phyloP scores from a whole-genome alignment of 176 grass and related monocot species.

The Melocanna baccifera region DNA sequence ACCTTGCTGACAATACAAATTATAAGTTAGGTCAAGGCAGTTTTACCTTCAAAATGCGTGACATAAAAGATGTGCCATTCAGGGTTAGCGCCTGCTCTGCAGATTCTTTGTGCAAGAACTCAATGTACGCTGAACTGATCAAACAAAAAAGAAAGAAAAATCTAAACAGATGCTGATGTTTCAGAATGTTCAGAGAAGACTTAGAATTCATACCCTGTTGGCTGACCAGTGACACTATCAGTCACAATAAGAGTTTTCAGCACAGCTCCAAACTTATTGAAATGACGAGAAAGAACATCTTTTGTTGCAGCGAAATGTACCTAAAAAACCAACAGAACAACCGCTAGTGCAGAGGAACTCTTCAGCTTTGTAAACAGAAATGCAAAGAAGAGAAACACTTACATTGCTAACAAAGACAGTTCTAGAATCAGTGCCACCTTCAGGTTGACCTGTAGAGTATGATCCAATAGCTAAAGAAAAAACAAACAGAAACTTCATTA shows the following conservation, averaged over 20 bases:
- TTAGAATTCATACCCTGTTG: conserved; percentile 69
- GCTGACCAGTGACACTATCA: conserved; percentile 74
- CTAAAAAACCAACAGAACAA: conserved; percentile 40
- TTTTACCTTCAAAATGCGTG: conserved; percentile 89
- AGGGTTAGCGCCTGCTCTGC: conserved; percentile 70
- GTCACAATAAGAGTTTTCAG: conserved; percentile 84
- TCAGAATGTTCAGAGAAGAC: not conserved
- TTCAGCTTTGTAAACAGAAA: not conserved
- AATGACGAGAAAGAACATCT: conserved; percentile 88
- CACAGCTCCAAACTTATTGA: conserved; percentile 89
- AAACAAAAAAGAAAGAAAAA: not conserved
- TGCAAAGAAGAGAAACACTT: conserved; percentile 28
- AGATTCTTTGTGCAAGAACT: conserved; percentile 89
- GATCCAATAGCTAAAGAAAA: conserved; percentile 43
- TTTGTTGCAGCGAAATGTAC: conserved; percentile 90
- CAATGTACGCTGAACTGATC: conserved; percentile 75
- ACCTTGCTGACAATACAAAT: not conserved
- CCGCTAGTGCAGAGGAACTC: conserved; percentile 4
- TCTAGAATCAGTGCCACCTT: conserved; percentile 52
- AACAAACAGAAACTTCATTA: not conserved
- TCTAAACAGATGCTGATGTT: not conserved
- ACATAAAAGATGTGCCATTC: conserved; percentile 96
- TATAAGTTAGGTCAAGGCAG: not conserved
- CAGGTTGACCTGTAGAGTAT: conserved; percentile 41
- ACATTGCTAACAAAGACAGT: conserved; percentile 76